Evolutionary conservation across 768 basidiomycete genomes (phyloP).

Genomic region (Trametes maxima): DNA sequence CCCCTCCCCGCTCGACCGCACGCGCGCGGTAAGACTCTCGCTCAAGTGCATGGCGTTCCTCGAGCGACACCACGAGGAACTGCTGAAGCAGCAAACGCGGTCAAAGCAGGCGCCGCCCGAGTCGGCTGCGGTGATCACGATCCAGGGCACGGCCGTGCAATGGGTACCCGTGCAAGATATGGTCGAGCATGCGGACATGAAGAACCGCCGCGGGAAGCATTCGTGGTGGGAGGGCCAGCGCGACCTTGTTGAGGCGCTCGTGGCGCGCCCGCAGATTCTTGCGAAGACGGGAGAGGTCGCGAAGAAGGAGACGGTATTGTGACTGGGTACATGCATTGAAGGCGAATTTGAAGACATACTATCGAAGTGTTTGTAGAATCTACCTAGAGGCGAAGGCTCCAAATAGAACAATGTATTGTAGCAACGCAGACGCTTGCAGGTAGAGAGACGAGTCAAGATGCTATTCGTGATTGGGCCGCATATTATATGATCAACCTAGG

Average conservation of each 20-base stretch:
- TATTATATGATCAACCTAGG: too few relatives aligned
- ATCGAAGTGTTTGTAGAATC: neutral
- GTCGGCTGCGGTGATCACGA: conserved; percentile 87
- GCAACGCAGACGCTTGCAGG: neutral
- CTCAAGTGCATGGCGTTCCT: conserved; percentile 94
- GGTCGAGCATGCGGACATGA: conserved; percentile 87
- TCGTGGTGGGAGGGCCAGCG: conserved; percentile 79
- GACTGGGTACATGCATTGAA: neutral
- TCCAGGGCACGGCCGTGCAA: conserved; percentile 77
- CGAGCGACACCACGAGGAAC: conserved; percentile 70
- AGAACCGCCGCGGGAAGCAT: conserved; percentile 76
- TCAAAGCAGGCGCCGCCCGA: conserved; percentile 58
- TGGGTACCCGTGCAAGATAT: conserved; percentile 89
- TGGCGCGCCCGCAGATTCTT: conserved; percentile 59
- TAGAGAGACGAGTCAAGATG: too few relatives aligned
- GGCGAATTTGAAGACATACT: neutral
- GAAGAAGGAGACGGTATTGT: neutral
- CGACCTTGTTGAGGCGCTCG: conserved; percentile 73
- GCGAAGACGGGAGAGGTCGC: conserved; percentile 21
- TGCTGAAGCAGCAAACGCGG: conserved; percentile 55
- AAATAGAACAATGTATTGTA: conserved; percentile 12
- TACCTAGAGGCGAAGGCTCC: too few relatives aligned
- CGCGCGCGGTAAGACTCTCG: conserved; percentile 86
- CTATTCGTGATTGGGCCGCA: too few relatives aligned
- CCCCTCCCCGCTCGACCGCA: conserved; percentile 93